Percentiles rank a stretch among this genome's conserved stretches.
Evolutionary conservation across 2,329 filamentous ascomycete species (phyloP).

Genomic region (Raffaelea arxii): DNA sequence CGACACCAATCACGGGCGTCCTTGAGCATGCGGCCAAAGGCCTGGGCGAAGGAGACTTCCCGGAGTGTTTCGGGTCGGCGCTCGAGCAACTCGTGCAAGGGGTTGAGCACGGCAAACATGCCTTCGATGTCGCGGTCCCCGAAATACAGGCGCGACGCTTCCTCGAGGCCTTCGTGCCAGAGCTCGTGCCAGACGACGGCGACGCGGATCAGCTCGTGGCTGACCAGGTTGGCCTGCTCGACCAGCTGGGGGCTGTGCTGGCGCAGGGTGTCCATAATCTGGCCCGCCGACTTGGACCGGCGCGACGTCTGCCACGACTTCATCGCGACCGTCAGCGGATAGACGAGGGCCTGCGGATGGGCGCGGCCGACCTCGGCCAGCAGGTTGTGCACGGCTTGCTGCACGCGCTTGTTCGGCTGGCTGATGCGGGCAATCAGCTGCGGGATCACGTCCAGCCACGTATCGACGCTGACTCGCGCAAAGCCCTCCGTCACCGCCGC

Average conservation of each 20-base stretch:
- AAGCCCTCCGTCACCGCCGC: slow-evolving; percentile 83
- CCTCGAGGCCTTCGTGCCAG: slow-evolving; percentile 96
- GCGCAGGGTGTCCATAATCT: slow-evolving; percentile 97
- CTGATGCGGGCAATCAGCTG: slow-evolving; percentile 97
- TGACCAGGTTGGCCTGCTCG: slow-evolving; percentile 90
- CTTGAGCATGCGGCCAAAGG: slow-evolving; percentile 88
- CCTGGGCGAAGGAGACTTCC: slow-evolving; percentile 95
- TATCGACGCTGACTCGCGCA: slow-evolving; percentile 85
- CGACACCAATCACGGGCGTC: slow-evolving; percentile 96
- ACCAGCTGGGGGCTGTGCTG: slow-evolving; percentile 88
- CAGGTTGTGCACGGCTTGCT: slow-evolving; percentile 84
- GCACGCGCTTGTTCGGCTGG: slow-evolving; percentile 80
- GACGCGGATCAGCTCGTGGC: slow-evolving; percentile 91
- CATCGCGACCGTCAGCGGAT: slow-evolving; percentile 94
- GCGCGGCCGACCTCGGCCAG: slow-evolving; percentile 86
- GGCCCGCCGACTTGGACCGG: slow-evolving; percentile 75
- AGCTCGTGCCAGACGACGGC: slow-evolving; percentile 97
- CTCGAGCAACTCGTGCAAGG: slow-evolving; percentile 85
- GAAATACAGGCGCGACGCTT: slow-evolving; percentile 93
- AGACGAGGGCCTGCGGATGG: slow-evolving; percentile 93
- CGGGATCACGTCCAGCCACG: slow-evolving; percentile 96
- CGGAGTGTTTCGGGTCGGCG: slow-evolving; percentile 84
- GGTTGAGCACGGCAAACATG: slow-evolving; percentile 87
- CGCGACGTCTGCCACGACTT: slow-evolving; percentile 78
- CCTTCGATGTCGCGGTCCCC: slow-evolving; percentile 95